Percentiles rank a stretch among this genome's conserved stretches.
These are phyloP conservation scores for Coniochaeta prunicola DNA, from an alignment of 2,329 filamentous ascomycete species.

Conservation along the genomic window DNA sequence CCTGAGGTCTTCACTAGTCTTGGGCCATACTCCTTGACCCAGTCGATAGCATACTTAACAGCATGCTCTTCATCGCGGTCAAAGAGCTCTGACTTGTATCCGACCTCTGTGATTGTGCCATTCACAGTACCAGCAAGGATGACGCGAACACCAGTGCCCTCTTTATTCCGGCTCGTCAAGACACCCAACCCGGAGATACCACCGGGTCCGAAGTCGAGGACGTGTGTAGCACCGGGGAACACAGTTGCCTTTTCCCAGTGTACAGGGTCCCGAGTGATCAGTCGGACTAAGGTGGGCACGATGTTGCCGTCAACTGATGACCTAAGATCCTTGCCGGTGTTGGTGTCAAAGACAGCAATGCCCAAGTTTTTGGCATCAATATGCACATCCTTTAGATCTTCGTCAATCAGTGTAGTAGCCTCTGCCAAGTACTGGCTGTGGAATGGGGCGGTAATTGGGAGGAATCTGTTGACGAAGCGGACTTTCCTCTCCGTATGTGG, in stretches of 20 bases:
- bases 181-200: constrained; percentile 95
- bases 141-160: constrained; percentile 93
- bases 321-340: constrained; percentile 79
- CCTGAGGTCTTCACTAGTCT: constrained; percentile 81
- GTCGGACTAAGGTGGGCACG: constrained; percentile 76
- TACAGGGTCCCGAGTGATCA: constrained; percentile 91
- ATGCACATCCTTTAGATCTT: constrained; percentile 76
- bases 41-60: constrained; percentile 90
- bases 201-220: constrained; percentile 93
- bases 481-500: constrained; percentile 95
- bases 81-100: constrained; percentile 97
- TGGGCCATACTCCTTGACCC: constrained; percentile 97
- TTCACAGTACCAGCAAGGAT: constrained; percentile 92
- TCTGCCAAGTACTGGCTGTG: constrained; percentile 89
- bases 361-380: constrained; percentile 68
- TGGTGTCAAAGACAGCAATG: constrained; percentile 85
- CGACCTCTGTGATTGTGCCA: constrained; percentile 82
- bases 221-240: constrained; percentile 86
- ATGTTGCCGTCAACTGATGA: constrained; percentile 69
- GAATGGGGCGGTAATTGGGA: constrained; percentile 96
- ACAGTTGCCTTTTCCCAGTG: constrained; percentile 94
- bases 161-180: constrained; percentile 97
- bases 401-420: constrained; percentile 74
- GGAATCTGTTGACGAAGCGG: constrained; percentile 92
- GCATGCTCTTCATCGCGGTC: constrained; percentile 93